Evolutionary conservation across 176 grass and related monocot species (phyloP).

Genomic region (Bolboschoenus planiculmis): DNA sequence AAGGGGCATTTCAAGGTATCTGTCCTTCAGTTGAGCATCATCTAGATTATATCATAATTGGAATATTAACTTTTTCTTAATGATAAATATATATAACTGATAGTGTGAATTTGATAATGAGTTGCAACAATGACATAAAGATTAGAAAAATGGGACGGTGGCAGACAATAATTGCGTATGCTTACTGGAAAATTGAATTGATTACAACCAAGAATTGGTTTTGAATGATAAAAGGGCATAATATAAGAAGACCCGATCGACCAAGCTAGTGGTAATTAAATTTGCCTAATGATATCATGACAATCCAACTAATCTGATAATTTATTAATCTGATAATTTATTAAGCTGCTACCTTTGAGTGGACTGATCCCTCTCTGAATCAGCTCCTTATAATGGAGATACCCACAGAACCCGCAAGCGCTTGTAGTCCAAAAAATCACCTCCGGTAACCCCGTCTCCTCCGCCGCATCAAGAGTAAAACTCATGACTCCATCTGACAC

Average conservation of each 20-base stretch:
- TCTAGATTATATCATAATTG: conserved; percentile 7
- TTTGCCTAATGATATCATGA: not conserved
- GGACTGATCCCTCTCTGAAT: conserved; percentile 32
- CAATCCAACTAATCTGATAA: not conserved
- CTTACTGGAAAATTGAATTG: not conserved
- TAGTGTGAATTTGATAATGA: not conserved
- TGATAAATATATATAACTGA: not conserved
- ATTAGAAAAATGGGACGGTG: not conserved
- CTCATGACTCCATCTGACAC: conserved; percentile 58
- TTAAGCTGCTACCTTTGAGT: conserved; percentile 34
- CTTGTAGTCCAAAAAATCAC: conserved; percentile 66
- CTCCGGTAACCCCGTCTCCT: conserved; percentile 40
- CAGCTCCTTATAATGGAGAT: conserved; percentile 42
- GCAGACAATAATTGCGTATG: not conserved
- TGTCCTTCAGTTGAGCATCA: conserved; percentile 38
- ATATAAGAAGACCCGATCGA: too few relatives aligned
- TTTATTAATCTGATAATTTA: not conserved
- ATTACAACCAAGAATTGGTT: not conserved
- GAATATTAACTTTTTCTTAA: not conserved
- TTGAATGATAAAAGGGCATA: not conserved
- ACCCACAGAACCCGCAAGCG: conserved; percentile 44
- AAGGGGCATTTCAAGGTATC: conserved; percentile 62
- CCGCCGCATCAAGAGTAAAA: conserved; percentile 46
- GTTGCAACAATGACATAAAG: not conserved
- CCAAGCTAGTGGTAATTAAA: not conserved